Conservation (phyloP, 345 rosid species). For the Eucalyptus cladocalyx region DNA sequence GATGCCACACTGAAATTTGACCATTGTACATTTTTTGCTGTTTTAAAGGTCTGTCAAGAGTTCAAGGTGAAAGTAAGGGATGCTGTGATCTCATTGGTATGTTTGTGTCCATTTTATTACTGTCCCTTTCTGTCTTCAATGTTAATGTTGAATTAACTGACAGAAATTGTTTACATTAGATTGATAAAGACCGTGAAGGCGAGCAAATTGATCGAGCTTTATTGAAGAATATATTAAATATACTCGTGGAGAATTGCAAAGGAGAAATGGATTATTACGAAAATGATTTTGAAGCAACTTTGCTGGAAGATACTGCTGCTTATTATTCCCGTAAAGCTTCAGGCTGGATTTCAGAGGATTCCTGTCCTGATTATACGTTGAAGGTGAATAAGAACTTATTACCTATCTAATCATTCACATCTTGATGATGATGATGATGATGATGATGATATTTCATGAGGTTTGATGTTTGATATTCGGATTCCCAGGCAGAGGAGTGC, state of each 20-base stretch:
- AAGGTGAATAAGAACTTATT: constrained; percentile 22
- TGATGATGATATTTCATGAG: not conserved
- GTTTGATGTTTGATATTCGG: not conserved
- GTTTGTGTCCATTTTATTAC: not conserved
- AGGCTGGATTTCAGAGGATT: constrained; percentile 65
- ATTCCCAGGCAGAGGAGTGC: constrained; percentile 44
- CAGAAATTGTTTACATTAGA: constrained; percentile 6
- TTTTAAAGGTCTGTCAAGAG: constrained; percentile 28
- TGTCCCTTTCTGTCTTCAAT: not conserved
- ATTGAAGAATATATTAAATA: constrained; percentile 61
- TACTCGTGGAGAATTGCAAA: constrained; percentile 79
- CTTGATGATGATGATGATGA: not conserved
- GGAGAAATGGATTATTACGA: constrained; percentile 39
- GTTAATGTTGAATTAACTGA: not conserved
- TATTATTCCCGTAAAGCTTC: constrained; percentile 89
- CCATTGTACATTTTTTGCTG: not conserved
- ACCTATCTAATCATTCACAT: not conserved
- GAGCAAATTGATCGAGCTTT: constrained; percentile 72
- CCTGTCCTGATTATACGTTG: constrained; percentile 75
- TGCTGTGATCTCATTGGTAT: constrained; percentile 42
- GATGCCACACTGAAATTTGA: not conserved
- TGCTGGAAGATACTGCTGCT: constrained; percentile 57
- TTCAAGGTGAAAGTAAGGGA: constrained; percentile 25
- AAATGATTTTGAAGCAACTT: constrained; percentile 57
- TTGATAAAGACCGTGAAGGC: constrained; percentile 83